phyloP scores from a whole-genome alignment of 257 asterid genomes.

The Eustoma russellianum region DNA sequence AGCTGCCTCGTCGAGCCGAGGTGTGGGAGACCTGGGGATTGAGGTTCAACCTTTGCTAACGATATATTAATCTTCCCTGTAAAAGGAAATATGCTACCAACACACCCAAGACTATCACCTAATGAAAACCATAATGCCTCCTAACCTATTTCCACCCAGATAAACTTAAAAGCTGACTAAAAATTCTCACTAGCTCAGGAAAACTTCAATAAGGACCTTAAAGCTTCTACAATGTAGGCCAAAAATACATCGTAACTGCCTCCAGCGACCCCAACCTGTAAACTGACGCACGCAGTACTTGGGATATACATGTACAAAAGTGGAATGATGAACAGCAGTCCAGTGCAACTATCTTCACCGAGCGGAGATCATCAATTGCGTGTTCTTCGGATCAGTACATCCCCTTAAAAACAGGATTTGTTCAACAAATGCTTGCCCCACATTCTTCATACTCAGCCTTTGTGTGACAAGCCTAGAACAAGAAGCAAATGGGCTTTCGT shows the following conservation, averaged over 20 bases:
- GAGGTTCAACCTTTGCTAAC: too few relatives aligned
- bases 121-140: neutral
- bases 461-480: slow-evolving; percentile 83
- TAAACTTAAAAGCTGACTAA: slow-evolving; percentile 7
- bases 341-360: neutral
- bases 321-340: too few relatives aligned
- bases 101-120: slow-evolving; percentile 4
- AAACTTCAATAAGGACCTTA: slow-evolving; percentile 26
- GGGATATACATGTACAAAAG: too few relatives aligned
- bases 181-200: slow-evolving; percentile 12
- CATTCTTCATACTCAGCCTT: slow-evolving; percentile 94
- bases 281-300: too few relatives aligned
- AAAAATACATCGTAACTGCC: slow-evolving; percentile 23
- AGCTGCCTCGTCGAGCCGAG: too few relatives aligned
- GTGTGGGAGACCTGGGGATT: too few relatives aligned
- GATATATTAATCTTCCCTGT: slow-evolving; percentile 5
- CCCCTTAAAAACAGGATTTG: slow-evolving; percentile 94
- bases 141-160: slow-evolving; percentile 1
- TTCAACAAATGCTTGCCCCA: slow-evolving; percentile 96
- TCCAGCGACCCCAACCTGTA: slow-evolving; percentile 9
- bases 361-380: slow-evolving; percentile 1
- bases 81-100: slow-evolving; percentile 2
- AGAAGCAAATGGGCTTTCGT: neutral
- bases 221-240: slow-evolving; percentile 12
- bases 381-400: slow-evolving; percentile 52